These are phyloP conservation scores for Alternaria sp. DNA, from an alignment of 2,329 filamentous ascomycete genomes.

Conservation along the genomic window DNA sequence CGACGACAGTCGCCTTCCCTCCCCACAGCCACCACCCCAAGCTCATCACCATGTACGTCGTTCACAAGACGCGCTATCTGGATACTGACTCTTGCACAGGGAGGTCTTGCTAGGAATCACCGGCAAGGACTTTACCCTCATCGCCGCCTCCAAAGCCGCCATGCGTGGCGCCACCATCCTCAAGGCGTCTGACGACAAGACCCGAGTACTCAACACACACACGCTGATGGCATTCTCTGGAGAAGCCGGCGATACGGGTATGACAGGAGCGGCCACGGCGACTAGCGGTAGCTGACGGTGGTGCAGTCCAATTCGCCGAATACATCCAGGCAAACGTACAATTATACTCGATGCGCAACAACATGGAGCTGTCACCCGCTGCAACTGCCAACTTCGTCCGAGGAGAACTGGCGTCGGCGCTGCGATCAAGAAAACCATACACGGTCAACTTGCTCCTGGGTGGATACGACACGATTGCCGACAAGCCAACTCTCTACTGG, in stretches of 20 bases:
- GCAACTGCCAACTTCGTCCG: constrained; percentile 93
- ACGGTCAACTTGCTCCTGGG: constrained; percentile 95
- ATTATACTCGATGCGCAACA: constrained; percentile 98
- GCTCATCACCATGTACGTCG: constrained; percentile 42
- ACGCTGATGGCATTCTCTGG: constrained; percentile 95
- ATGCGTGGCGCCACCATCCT: constrained; percentile 97
- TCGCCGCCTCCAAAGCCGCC: constrained; percentile 95
- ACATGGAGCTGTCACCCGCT: constrained; percentile 85
- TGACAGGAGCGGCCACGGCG: constrained; percentile 19
- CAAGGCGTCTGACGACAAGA: constrained; percentile 97
- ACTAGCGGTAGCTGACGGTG: constrained; percentile 8
- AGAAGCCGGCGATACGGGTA: constrained; percentile 94
- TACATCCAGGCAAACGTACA: constrained; percentile 98
- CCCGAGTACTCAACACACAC: constrained; percentile 87
- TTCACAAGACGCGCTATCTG: not conserved
- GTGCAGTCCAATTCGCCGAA: constrained; percentile 93
- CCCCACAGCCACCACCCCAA: constrained; percentile 15
- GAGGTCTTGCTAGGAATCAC: constrained; percentile 98
- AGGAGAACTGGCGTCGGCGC: constrained; percentile 85
- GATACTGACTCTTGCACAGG: constrained; percentile 62
- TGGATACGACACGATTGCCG: constrained; percentile 88
- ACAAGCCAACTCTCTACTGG: constrained; percentile 94
- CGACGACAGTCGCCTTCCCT: not conserved
- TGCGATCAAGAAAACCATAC: constrained; percentile 93
- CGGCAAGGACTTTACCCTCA: constrained; percentile 98